A percentile compares a stretch with the other conserved stretches of the same genome.
phyloP scores from a whole-genome alignment of 495 filamentous ascomycete genomes.

The Aspergillus sclerotiicarbonarius region DNA sequence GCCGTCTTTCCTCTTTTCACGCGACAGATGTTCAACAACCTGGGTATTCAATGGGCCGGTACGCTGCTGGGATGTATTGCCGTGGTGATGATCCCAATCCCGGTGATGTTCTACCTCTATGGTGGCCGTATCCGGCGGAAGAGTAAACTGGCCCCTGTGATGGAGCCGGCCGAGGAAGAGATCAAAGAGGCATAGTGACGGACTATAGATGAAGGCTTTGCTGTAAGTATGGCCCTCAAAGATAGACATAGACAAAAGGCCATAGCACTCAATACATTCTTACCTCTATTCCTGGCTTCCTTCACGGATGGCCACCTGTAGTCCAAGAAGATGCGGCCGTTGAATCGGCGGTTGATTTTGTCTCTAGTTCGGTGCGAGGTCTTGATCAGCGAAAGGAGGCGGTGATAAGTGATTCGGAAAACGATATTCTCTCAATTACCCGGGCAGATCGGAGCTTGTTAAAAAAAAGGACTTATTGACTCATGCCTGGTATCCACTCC shows the following conservation, averaged over 20 bases:
- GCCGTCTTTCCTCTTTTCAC: conserved; percentile 79
- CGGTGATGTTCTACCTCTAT: conserved; percentile 38
- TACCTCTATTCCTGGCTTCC: no score
- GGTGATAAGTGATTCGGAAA: no score
- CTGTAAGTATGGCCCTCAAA: background rate
- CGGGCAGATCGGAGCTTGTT: no score
- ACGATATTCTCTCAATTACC: no score
- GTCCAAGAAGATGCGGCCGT: no score
- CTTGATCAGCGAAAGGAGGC: no score
- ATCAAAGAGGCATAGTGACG: conserved; percentile 7
- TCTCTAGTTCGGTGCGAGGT: no score
- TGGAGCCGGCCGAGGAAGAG: conserved; percentile 4
- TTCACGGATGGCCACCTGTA: no score
- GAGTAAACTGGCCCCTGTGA: conserved; percentile 28
- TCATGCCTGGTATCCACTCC: no score
- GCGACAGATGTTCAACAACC: conserved; percentile 70
- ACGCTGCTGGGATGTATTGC: conserved; percentile 77
- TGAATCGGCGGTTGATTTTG: no score
- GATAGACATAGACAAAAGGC: background rate
- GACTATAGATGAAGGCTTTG: background rate
- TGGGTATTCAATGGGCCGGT: conserved; percentile 73
- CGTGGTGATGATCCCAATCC: conserved; percentile 67
- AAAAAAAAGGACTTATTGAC: no score
- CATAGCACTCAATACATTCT: no score
- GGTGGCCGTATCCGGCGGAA: conserved; percentile 28